Percentiles rank a stretch among this genome's conserved stretches.
These are phyloP conservation scores for Hypomyces perniciosus DNA, from an alignment of 2,329 filamentous ascomycete genomes.

Conservation along the genomic window DNA sequence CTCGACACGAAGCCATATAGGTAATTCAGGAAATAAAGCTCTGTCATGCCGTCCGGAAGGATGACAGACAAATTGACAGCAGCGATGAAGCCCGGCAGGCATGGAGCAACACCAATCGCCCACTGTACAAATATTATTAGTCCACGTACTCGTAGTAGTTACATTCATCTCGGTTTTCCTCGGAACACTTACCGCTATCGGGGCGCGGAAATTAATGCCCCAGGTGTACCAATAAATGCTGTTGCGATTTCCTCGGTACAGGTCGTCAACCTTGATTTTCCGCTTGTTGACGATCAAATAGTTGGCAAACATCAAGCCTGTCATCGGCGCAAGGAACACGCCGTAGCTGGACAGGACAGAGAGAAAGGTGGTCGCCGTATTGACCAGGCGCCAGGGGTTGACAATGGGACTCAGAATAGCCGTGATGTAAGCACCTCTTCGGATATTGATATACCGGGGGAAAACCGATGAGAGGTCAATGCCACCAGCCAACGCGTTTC, in stretches of 20 bases:
- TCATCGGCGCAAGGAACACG: constrained; percentile 34
- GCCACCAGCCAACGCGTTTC: constrained; percentile 33
- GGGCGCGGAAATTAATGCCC: constrained; percentile 37
- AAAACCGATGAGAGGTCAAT: constrained; percentile 35
- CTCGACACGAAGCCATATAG: constrained; percentile 33
- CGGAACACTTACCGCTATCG: constrained; percentile 29
- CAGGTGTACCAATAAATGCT: constrained; percentile 36
- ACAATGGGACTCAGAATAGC: constrained; percentile 30
- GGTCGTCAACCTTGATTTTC: constrained; percentile 31
- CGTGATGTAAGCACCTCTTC: constrained; percentile 32
- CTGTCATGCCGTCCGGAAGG: constrained; percentile 31
- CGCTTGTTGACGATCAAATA: constrained; percentile 28
- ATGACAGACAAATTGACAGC: constrained; percentile 29
- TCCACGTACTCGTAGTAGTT: neutral
- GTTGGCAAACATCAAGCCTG: constrained; percentile 33
- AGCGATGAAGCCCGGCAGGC: constrained; percentile 37
- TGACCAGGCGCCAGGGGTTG: constrained; percentile 34
- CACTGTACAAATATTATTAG: constrained; percentile 24
- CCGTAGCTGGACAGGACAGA: constrained; percentile 32
- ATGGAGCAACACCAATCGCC: constrained; percentile 33
- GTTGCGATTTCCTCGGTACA: constrained; percentile 25
- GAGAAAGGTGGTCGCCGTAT: constrained; percentile 31
- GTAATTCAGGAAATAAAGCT: constrained; percentile 35
- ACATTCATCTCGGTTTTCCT: neutral
- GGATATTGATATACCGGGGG: constrained; percentile 33